These are phyloP conservation scores for Dalechampia spathulata DNA, from an alignment of 441 rosid species.

Conservation along the genomic window DNA sequence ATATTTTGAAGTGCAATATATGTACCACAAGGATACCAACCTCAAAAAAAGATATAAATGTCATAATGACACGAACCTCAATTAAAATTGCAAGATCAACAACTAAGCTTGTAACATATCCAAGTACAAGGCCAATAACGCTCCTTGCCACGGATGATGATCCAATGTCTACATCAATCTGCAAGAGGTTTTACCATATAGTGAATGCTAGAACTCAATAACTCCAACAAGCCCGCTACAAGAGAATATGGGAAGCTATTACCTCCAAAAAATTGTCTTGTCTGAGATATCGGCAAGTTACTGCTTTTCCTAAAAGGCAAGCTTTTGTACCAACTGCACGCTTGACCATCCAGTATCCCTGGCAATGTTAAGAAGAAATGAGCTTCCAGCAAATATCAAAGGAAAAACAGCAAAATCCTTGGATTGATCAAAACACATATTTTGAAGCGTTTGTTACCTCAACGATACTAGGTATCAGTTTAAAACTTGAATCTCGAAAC, in stretches of 20 bases:
- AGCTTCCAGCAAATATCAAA: constrained; percentile 7
- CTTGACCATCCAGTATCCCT: constrained; percentile 99
- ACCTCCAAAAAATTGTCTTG: constrained; percentile 96
- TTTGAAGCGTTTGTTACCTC: constrained; percentile 33
- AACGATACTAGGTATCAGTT: constrained; percentile 78
- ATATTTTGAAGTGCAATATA: no score
- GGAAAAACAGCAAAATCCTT: constrained; percentile 1
- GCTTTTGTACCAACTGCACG: constrained; percentile 96
- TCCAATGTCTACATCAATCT: constrained; percentile 98
- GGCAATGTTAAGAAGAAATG: constrained; percentile 13
- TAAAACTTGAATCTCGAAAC: constrained; percentile 81
- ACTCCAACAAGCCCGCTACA: background rate
- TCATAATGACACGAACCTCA: constrained; percentile 50
- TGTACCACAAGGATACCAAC: no score
- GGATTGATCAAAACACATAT: background rate
- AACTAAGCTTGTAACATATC: constrained; percentile 87
- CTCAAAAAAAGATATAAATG: background rate
- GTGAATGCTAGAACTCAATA: background rate
- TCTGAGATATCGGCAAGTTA: constrained; percentile 87
- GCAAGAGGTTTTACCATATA: constrained; percentile 17
- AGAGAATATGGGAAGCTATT: constrained; percentile 8
- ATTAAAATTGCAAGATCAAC: constrained; percentile 93
- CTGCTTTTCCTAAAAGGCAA: constrained; percentile 93
- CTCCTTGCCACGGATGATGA: constrained; percentile 98
- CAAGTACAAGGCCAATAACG: constrained; percentile 89